Evolutionary conservation across 257 asterid genomes (phyloP), one percentile per base, ranked within the genome.

Genomic region (Rhazya stricta): DNA sequence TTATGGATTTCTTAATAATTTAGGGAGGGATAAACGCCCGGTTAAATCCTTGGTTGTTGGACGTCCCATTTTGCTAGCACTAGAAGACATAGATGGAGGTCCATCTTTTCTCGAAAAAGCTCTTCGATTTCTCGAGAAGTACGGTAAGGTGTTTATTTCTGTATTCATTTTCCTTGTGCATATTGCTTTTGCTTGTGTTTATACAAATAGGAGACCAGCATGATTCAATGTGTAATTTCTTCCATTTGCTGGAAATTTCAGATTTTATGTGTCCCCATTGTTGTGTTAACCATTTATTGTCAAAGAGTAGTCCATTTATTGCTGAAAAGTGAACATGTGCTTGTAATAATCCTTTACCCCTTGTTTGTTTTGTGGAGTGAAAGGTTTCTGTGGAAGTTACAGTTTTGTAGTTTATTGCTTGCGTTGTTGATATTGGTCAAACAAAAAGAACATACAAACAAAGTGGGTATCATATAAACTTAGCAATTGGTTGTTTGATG

Each of bases 41-140:
- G 87, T 89, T 74, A 93, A 91, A 83, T 93, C 98, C 67, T 82
- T 93, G 88, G 98, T 93, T 68, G 96, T 92, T 79, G 98, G 98
- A 68, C 96, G 98, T 13, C 98, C 98, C 54, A 91, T 92, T 82
- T 87, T 92, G 84, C 95, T 93, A 58, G 96, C 98, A 30, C 81
- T 93, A 77, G 97, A 93, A 85, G 98, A 93, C 84, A 91, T 93
- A 83, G 98, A 93, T 82, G 97, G 98, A 74, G 95, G 93, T 27
- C 98, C 98, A 81, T 91, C 98, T 76, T 93, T 93, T 82, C 89
- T 93, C 80, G 98, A 93, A 78, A 93, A 93, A 84, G 97, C 98
- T 75, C 95, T 93, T 74, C 86, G 82, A 76, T 93, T 91, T 85
- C 98, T 93, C 68, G 98, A 93, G 88, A 91, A 88, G 84, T 77